These are phyloP conservation scores for Podospora sp. DNA, from an alignment of 495 filamentous ascomycete species.

Conservation along the genomic window DNA sequence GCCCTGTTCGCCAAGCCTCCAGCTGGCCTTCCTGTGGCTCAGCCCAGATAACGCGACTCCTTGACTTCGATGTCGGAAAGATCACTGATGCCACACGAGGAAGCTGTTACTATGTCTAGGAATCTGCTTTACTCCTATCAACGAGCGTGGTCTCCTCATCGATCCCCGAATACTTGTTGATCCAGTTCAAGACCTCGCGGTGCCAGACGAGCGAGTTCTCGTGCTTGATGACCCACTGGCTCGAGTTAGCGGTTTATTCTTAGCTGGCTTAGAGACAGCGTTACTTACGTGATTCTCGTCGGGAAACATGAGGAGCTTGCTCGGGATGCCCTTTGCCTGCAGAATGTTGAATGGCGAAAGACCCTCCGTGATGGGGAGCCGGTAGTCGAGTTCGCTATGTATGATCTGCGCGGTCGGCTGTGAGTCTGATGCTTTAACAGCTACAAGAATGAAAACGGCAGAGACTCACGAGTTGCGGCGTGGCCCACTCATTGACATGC, in stretches of 20 bases:
- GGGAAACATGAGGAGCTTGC: constrained; percentile 78
- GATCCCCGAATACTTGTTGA: constrained; percentile 77
- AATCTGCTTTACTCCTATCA: constrained; percentile 4
- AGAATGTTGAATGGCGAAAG: constrained; percentile 87
- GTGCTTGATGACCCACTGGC: constrained; percentile 85
- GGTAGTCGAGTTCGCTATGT: constrained; percentile 90
- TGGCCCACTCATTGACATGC: constrained; percentile 70
- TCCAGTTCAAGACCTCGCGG: constrained; percentile 82
- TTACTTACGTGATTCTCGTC: constrained; percentile 68
- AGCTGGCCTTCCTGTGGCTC: too few relatives aligned
- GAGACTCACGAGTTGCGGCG: constrained; percentile 65
- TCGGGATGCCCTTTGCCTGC: constrained; percentile 71
- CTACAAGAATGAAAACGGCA: not conserved
- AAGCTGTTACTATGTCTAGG: constrained; percentile 6
- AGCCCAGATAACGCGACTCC: not conserved
- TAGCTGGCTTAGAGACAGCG: too few relatives aligned
- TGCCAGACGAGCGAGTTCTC: constrained; percentile 94
- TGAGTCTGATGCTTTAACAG: not conserved
- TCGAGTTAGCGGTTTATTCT: not conserved
- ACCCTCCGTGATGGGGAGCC: constrained; percentile 80
- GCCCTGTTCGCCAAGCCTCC: too few relatives aligned
- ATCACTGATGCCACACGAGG: not conserved
- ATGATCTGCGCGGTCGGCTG: constrained; percentile 57
- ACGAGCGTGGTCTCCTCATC: constrained; percentile 28
- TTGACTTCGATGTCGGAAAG: not conserved